Evolutionary conservation across 2,329 filamentous ascomycete genomes (phyloP).

Genomic region (Cadophora sp.): DNA sequence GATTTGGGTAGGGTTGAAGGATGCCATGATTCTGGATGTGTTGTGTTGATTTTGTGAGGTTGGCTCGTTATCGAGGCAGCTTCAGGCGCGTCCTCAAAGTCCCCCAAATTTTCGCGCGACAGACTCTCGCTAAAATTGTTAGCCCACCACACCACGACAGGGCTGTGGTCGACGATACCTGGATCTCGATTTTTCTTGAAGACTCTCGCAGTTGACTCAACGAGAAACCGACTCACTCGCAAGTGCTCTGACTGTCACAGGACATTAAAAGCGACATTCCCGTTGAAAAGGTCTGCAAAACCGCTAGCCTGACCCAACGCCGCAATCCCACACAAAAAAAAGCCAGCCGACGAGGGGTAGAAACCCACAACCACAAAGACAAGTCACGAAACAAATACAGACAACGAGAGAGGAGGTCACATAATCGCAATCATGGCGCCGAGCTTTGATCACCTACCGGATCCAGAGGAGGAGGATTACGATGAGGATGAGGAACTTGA

Average conservation of each 20-base stretch:
- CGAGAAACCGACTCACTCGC: neutral
- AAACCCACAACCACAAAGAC: slow-evolving; percentile 18
- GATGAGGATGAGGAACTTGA: slow-evolving; percentile 94
- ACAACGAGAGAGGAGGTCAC: slow-evolving; percentile 11
- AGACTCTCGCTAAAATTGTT: slow-evolving; percentile 20
- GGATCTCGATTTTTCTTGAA: slow-evolving; percentile 7
- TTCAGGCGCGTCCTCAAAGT: slow-evolving; percentile 19
- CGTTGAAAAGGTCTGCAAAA: neutral
- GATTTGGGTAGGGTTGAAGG: slow-evolving; percentile 93
- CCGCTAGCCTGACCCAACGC: neutral
- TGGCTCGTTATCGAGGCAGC: slow-evolving; percentile 22
- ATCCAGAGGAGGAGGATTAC: slow-evolving; percentile 86
- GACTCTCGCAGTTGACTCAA: neutral
- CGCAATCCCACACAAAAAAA: slow-evolving; percentile 14
- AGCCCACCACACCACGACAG: slow-evolving; percentile 19
- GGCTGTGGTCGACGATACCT: neutral
- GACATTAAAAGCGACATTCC: neutral
- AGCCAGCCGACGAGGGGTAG: slow-evolving; percentile 34
- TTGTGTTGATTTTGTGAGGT: slow-evolving; percentile 15
- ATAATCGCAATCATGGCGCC: slow-evolving; percentile 76
- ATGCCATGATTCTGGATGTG: slow-evolving; percentile 45
- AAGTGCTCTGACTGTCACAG: neutral
- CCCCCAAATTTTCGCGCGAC: slow-evolving; percentile 21
- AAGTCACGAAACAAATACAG: slow-evolving; percentile 13
- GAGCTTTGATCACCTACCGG: slow-evolving; percentile 89